Evolutionary conservation across 371 early-diverging fungal species (phyloP), one percentile per base, ranked within the genome.

Genomic region (Coemansia sp.): DNA sequence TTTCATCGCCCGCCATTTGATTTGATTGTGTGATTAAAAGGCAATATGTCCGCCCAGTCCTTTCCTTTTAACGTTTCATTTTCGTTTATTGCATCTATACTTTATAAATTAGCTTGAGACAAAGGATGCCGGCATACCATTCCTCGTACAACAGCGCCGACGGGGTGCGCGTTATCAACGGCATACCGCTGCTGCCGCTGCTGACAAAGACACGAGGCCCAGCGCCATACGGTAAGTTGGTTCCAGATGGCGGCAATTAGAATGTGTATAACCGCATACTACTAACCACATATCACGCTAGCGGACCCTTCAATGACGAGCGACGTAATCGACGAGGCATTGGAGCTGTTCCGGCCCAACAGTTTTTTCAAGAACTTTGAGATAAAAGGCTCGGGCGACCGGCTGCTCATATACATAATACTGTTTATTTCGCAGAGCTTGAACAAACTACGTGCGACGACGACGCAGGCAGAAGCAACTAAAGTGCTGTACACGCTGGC

Each of bases 331-430:
- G 97, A 97, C 69, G 99, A 98, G 79, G 92, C 96, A 21, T 77
- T 98, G 57, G 86, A 85, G 67, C 80, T 95, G 61, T 98, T 94
- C 84, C 90, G 96, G 45, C 94, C 97, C 69, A 98, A 98, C 84
- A 91, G 92, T 78, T 85, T 97, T 52, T 98, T 96, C 86, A 89
- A 94, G 68, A 97, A 97, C 86, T 98, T 95, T 86, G 98, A 98
- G 78, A 94, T 98, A 81, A 91, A 95, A 76, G 97, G 97, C 45
- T 81, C 82, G 58, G 92, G 87, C 50, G 99, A 98, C 82, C 88
- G 97, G 39, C 88, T 94, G 31, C 83, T 98, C 48, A 95, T 98
- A 72, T 98, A 98, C 81, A 73, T 92, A 18, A 92, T 92, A 53
- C 85, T 98, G 39, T 96, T 90, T 79, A 94, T 96, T 69, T 90